Evolutionary conservation across 805 yeast genomes (phyloP).

Genomic region (Clavispora phyllophila): DNA sequence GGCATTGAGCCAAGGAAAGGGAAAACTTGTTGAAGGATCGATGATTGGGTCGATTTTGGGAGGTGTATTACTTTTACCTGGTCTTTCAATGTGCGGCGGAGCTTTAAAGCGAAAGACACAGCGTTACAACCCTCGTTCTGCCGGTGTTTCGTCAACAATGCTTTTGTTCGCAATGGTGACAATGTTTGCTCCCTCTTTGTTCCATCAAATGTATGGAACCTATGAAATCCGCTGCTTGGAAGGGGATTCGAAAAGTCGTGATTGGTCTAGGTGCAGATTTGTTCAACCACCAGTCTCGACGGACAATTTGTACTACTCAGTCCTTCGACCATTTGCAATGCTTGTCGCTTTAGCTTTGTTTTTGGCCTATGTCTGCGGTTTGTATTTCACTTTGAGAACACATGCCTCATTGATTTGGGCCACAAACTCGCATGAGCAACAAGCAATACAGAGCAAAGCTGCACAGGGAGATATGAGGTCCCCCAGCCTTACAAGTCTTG

Average conservation of each 20-base stretch:
- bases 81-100: constrained; percentile 96
- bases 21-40: constrained; percentile 89
- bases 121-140: constrained; percentile 90
- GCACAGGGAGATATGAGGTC: constrained; percentile 25
- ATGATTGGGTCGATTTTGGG: constrained; percentile 91
- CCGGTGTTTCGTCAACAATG: constrained; percentile 97
- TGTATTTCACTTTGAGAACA: constrained; percentile 88
- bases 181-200: constrained; percentile 87
- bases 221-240: constrained; percentile 63
- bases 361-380: constrained; percentile 79
- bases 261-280: constrained; percentile 71
- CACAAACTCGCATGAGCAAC: constrained; percentile 35
- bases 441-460: constrained; percentile 16
- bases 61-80: constrained; percentile 87
- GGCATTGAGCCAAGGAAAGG: constrained; percentile 80
- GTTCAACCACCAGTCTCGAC: constrained; percentile 69
- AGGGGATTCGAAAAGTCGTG: constrained; percentile 10
- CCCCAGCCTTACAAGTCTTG: constrained; percentile 35
- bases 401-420: constrained; percentile 98
- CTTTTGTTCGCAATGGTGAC: constrained; percentile 83
- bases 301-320: constrained; percentile 57
- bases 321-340: constrained; percentile 78
- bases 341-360: constrained; percentile 78
- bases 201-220: constrained; percentile 85
- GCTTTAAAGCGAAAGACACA: constrained; percentile 90